phyloP scores from a whole-genome alignment of 306 rosid genomes.

The Oxytropis ochrocephala region DNA sequence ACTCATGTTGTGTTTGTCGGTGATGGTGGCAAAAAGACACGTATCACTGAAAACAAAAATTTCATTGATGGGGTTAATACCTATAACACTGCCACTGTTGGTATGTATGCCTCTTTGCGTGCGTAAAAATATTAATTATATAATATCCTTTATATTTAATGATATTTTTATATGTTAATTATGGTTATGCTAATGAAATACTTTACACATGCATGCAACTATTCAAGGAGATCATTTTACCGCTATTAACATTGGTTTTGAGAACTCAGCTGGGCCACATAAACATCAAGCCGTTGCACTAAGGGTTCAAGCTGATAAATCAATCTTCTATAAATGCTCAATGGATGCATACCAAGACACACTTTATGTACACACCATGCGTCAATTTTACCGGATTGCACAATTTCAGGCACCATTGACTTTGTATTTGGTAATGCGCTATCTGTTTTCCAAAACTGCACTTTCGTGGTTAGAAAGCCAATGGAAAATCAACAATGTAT shows the following conservation, averaged over 20 bases:
- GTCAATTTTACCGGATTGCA: slow-evolving; percentile 66
- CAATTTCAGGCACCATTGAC: slow-evolving; percentile 58
- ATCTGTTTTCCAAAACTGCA: slow-evolving; percentile 51
- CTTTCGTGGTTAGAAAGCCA: slow-evolving; percentile 47
- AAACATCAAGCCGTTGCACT: slow-evolving; percentile 71
- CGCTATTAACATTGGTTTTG: slow-evolving; percentile 52
- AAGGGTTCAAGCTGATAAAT: slow-evolving; percentile 45
- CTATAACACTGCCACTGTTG: slow-evolving; percentile 44
- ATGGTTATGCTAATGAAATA: no score
- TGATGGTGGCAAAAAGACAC: slow-evolving; percentile 42
- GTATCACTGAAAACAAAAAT: slow-evolving; percentile 41
- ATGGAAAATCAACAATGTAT: no score
- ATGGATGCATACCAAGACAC: slow-evolving; percentile 49
- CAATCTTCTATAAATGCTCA: slow-evolving; percentile 42
- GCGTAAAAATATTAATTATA: not conserved
- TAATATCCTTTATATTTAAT: no score
- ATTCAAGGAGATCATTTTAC: no score
- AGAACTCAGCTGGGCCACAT: slow-evolving; percentile 48
- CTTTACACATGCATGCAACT: slow-evolving; percentile 23
- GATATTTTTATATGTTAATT: no score
- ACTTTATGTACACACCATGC: slow-evolving; percentile 45
- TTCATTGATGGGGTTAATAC: slow-evolving; percentile 38
- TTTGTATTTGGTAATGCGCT: slow-evolving; percentile 52
- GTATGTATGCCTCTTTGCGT: slow-evolving; percentile 17
- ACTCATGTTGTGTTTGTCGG: slow-evolving; percentile 41